phyloP scores from a whole-genome alignment of 768 basidiomycete genomes.

The Daedaleopsis nitida region DNA sequence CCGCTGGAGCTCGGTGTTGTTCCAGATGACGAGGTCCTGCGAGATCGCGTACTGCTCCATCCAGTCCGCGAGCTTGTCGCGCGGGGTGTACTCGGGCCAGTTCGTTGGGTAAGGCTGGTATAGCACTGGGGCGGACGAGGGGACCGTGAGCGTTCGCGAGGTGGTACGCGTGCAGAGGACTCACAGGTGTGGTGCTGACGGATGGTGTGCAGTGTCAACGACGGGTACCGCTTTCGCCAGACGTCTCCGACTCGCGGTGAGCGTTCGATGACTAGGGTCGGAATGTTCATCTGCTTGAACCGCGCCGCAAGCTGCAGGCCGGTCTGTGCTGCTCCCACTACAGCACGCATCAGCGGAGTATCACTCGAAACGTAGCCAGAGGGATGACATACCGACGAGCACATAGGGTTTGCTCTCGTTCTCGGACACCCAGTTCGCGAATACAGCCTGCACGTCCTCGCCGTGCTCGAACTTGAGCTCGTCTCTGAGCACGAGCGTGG shows the following conservation, averaged over 20 bases:
- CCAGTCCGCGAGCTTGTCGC: conserved; percentile 47
- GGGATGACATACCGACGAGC: conserved; percentile 36
- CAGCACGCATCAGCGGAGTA: background rate
- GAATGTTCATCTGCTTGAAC: conserved; percentile 43
- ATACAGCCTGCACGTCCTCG: conserved; percentile 31
- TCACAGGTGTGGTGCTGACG: conserved; percentile 26
- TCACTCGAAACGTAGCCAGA: background rate
- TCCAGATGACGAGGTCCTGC: conserved; percentile 49
- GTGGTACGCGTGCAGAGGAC: background rate
- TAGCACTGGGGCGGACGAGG: conserved; percentile 32
- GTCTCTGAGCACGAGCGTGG: conserved; percentile 3
- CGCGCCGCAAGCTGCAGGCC: conserved; percentile 46
- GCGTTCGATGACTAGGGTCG: conserved; percentile 40
- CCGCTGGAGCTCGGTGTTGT: conserved; percentile 34
- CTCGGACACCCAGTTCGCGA: conserved; percentile 33
- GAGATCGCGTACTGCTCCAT: conserved; percentile 42
- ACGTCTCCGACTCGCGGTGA: conserved; percentile 40
- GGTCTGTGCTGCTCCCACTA: conserved; percentile 48
- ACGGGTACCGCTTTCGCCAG: conserved; percentile 47
- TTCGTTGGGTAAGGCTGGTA: conserved; percentile 41
- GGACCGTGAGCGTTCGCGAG: background rate
- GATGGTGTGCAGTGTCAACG: conserved; percentile 42
- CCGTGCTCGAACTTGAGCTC: conserved; percentile 4
- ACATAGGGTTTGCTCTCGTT: conserved; percentile 44
- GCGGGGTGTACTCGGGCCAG: conserved; percentile 45